Conservation (phyloP, 2,329 filamentous ascomycete species). For the Dactylellina parvicollis region DNA sequence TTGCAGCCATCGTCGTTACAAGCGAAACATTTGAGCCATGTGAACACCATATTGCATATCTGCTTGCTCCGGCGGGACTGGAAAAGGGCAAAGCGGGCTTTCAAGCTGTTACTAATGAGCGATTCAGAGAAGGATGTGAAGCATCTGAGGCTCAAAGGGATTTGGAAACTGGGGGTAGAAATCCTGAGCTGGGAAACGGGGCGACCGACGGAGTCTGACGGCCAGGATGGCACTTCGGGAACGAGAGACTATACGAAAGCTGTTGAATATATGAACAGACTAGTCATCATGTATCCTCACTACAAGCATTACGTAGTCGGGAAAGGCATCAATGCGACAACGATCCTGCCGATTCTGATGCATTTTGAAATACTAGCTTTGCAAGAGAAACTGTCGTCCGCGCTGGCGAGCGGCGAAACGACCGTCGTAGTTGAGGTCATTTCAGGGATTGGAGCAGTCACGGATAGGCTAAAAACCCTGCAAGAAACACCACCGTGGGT, state of each 20-base stretch:
- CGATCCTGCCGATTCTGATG: slow-evolving; percentile 50
- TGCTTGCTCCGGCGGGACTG: slow-evolving; percentile 55
- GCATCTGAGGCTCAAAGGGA: slow-evolving; percentile 46
- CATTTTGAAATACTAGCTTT: slow-evolving; percentile 47
- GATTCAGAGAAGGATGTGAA: slow-evolving; percentile 35
- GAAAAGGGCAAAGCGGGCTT: slow-evolving; percentile 55
- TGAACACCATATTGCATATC: slow-evolving; percentile 56
- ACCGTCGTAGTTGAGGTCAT: slow-evolving; percentile 25
- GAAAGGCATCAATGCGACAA: slow-evolving; percentile 50
- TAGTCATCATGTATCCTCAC: slow-evolving; percentile 57
- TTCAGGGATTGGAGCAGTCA: slow-evolving; percentile 48
- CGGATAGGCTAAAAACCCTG: slow-evolving; percentile 53
- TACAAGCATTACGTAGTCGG: slow-evolving; percentile 46
- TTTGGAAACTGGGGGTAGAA: slow-evolving; percentile 57
- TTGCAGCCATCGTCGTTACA: slow-evolving; percentile 46
- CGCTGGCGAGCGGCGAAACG: slow-evolving; percentile 5
- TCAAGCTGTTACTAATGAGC: slow-evolving; percentile 54
- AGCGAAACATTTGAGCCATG: slow-evolving; percentile 53
- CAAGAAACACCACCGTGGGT: slow-evolving; percentile 56
- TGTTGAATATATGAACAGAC: slow-evolving; percentile 56
- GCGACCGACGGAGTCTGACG: neutral
- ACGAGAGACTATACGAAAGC: slow-evolving; percentile 42
- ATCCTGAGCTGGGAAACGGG: slow-evolving; percentile 52
- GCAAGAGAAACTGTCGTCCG: slow-evolving; percentile 35
- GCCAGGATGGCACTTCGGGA: neutral